Evolutionary conservation across 2,329 filamentous ascomycete genomes (phyloP), one percentile per base, ranked within the genome.

Genomic region (Aspergillus ochraceus): DNA sequence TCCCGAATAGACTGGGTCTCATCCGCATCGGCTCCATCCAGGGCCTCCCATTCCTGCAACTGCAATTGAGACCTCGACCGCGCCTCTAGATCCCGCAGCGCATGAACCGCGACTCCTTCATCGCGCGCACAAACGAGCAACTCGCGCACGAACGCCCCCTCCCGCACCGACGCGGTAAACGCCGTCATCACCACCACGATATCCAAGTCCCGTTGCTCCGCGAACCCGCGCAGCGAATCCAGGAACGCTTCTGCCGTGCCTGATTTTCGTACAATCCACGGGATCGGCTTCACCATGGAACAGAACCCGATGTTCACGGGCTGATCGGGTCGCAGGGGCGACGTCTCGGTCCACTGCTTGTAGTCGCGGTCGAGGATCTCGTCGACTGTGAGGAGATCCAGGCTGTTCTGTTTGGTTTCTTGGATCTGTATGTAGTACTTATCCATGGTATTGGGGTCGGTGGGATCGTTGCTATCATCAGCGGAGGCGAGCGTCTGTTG

Each of bases 321-420:
- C 9, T 24, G 71, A 66, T 45, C 66, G 73, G 54, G 66, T 70
- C 71, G 62, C 24, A 58, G 63, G 4, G 64, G 46, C 14, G 60
- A 58, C 12, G 66, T 70, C 59, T 83, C 83, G 1, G 76, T 77
- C 86, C 86, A 89, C 54, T 84, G 77, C 71, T 89, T 89, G 68
- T 87, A 89, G 69, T 89, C 86, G 61, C 87, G 84, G 45, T 81
- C 79, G 58, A 88, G 71, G 20, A 87, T 81, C 66, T 88, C 86
- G 2, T 79, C 71, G 60, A 86, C 68, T 11, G 75, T 79, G 24
- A 89, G 71, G 2, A 78, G 71, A 46, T 81, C 80, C 42, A 88
- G 70, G 49, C 77, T 83, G 59, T 86, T 78, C 50, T 79, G 76
- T 71, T 88, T 88, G 2, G 85, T 83, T 20, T 76, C 66, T 26